phyloP scores from a whole-genome alignment of 1,284 basidiomycete species.

The Meira miltonrushii region DNA sequence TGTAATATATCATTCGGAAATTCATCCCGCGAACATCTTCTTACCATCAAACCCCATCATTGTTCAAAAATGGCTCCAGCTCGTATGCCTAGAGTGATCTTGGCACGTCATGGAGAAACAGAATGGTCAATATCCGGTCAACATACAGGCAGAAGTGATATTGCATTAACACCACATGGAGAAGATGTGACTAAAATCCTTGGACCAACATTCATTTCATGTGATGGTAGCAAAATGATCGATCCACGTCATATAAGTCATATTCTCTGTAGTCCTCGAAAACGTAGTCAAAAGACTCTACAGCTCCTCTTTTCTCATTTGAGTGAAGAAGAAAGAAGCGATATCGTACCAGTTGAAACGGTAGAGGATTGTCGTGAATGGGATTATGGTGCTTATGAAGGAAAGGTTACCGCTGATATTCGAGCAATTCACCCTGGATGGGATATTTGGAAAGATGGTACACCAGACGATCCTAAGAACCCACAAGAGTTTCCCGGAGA shows the following conservation, averaged over 20 bases:
- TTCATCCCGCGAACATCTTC: not conserved
- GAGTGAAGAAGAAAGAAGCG: slow-evolving; percentile 16
- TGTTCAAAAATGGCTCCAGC: slow-evolving; percentile 9
- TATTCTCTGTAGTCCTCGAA: slow-evolving; percentile 40
- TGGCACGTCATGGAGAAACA: slow-evolving; percentile 49
- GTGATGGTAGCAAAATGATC: slow-evolving; percentile 31
- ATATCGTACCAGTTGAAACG: slow-evolving; percentile 27
- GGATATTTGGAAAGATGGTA: slow-evolving; percentile 49
- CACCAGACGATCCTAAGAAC: slow-evolving; percentile 34
- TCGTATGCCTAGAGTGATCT: slow-evolving; percentile 44
- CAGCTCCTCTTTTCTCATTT: slow-evolving; percentile 39
- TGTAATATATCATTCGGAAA: too few relatives aligned
- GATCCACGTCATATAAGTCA: slow-evolving; percentile 36
- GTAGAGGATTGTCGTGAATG: slow-evolving; percentile 46
- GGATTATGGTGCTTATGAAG: slow-evolving; percentile 52
- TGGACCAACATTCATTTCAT: slow-evolving; percentile 33
- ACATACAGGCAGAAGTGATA: slow-evolving; percentile 48
- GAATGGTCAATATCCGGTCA: slow-evolving; percentile 49
- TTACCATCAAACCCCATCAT: not conserved
- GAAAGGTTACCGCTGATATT: slow-evolving; percentile 38
- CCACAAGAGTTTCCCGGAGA: slow-evolving; percentile 41
- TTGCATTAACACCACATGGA: slow-evolving; percentile 44
- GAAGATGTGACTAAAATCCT: slow-evolving; percentile 39
- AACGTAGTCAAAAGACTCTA: slow-evolving; percentile 36
- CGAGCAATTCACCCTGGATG: slow-evolving; percentile 34